Conservation (phyloP, 495 filamentous ascomycete genomes). For the Penicillium goetzii region DNA sequence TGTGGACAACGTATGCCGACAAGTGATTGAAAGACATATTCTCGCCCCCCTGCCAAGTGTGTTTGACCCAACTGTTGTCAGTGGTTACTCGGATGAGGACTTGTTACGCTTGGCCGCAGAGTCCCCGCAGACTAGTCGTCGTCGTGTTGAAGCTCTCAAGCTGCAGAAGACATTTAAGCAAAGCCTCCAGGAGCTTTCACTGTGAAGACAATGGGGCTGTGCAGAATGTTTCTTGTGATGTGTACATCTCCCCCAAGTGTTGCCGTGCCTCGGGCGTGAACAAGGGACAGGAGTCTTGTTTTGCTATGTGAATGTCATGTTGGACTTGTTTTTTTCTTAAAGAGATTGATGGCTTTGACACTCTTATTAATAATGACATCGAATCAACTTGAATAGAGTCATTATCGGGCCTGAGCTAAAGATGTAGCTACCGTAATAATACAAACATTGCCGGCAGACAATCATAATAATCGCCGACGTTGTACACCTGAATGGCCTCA, state of each 20-base stretch:
- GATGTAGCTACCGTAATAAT: background rate
- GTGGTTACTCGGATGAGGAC: slow-evolving; percentile 11
- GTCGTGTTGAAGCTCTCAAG: background rate
- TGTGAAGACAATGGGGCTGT: background rate
- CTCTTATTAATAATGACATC: too few species aligned
- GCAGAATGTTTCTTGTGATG: background rate
- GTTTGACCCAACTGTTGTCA: slow-evolving; percentile 9
- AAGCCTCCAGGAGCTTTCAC: background rate
- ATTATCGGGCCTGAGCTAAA: too few species aligned
- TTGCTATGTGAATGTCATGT: background rate
- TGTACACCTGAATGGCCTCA: too few species aligned
- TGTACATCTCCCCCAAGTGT: background rate
- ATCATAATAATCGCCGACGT: too few species aligned
- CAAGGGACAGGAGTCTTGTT: background rate
- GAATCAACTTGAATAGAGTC: too few species aligned
- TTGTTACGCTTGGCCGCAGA: background rate
- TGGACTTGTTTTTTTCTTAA: background rate
- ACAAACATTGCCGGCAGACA: background rate
- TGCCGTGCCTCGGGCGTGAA: background rate
- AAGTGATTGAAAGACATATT: slow-evolving; percentile 44
- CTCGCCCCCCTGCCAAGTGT: background rate
- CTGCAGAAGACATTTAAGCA: background rate
- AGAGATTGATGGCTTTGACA: background rate
- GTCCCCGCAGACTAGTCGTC: background rate
- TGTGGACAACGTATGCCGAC: slow-evolving; percentile 44